Base-by-base conservation (phyloP, 371 early-diverging fungal genomes). In the Vairimorpha ceranae region DNA sequence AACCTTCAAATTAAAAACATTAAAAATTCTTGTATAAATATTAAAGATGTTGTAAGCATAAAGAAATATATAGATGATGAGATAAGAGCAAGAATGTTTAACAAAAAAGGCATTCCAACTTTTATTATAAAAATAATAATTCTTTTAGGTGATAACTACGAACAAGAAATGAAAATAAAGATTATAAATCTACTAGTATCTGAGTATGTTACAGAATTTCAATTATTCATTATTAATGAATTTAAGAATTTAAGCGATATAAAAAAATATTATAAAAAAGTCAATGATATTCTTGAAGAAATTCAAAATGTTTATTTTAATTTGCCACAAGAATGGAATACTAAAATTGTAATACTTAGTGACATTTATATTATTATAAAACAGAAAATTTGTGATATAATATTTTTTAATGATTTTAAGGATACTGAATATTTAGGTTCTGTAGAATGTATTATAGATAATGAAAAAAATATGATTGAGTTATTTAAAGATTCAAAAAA, bases 291-390 rank as follows among this genome's bases (percentile, higher is more conserved):
- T 15, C n/a, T 74, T 21, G 30, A 65, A 61, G 38, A 54, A 10
- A 17, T 76, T 30, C 21, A 23, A 32, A 45, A 58, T 23, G 69
- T 32, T 21, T 76, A 75, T 60, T 32, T 46, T 35, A 63, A 65
- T 64, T 36, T 72, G 35, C 80, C 80, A 7, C n/a, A 19, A 43
- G 68, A 74, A 14, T 80, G 80, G 80, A 54, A 63, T 29, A 32
- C 77, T 2, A 3, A 67, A 32, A 29, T 36, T 7, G 43, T 58
- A 17, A 33, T 70, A 8, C 12, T 74, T 17, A 29, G 21, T 29
- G 67, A 56, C 3, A 43, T 51, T 23, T 43, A 65, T 30, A 23
- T 64, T 1, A 70, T 70, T 41, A 66, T 74, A 23, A 80, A 80
- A 51, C 74, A 80, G 33, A 65, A 52, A n/a, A 45, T 73, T 38